Percentiles rank a stretch among this genome's conserved stretches.
Evolutionary conservation across 148 eudicot genomes (phyloP).

Genomic region (Arctostaphylos glauca): DNA sequence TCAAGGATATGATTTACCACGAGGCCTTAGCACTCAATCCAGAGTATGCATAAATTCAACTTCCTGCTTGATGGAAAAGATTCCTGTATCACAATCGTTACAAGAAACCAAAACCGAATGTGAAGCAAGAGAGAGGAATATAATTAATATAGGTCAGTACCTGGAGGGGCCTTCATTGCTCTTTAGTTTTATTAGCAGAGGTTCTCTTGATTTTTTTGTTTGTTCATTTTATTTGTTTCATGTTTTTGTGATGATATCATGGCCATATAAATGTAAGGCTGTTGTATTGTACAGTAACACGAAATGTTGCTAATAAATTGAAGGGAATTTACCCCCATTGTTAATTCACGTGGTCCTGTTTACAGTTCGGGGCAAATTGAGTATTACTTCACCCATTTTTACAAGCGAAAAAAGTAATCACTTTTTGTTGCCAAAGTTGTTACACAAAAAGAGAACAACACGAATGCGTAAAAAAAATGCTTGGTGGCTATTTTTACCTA

Average conservation of each 20-base stretch:
- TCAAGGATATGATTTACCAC: slow-evolving; percentile 86
- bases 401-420: too few species aligned
- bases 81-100: background rate
- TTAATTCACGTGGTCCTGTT: background rate
- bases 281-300: background rate
- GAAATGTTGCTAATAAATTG: background rate
- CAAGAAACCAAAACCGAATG: too few species aligned
- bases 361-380: background rate
- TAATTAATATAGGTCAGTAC: background rate
- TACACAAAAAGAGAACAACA: too few species aligned
- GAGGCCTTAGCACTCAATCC: slow-evolving; percentile 75
- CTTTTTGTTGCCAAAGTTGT: too few species aligned
- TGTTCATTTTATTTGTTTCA: background rate
- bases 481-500: background rate
- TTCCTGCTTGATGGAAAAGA: background rate
- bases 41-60: slow-evolving; percentile 27
- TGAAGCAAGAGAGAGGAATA: background rate
- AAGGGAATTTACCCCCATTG: background rate
- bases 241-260: background rate
- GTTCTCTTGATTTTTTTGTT: background rate
- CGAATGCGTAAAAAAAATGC: too few species aligned
- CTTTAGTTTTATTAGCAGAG: background rate
- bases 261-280: background rate
- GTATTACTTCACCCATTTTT: background rate
- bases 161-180: background rate